These are phyloP conservation scores for Candida maris DNA, from an alignment of 805 yeast genomes.

Conservation along the genomic window DNA sequence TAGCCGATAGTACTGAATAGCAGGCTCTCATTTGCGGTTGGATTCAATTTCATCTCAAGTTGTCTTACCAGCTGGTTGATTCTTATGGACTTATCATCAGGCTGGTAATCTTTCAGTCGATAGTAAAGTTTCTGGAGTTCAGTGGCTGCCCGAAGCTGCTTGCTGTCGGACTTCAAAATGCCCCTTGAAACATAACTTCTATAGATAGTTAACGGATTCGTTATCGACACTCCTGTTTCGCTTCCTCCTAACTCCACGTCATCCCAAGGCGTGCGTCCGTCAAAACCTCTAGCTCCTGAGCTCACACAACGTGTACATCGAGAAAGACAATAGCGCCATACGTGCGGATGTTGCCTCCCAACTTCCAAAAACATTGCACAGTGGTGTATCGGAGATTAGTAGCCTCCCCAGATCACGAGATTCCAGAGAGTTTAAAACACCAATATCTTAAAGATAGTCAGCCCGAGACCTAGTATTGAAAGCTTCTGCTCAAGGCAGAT, in stretches of 20 bases:
- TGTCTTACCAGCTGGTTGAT: conserved; percentile 38
- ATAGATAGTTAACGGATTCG: conserved; percentile 63
- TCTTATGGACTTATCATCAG: conserved; percentile 45
- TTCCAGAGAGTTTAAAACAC: no score
- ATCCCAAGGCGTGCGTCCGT: conserved; percentile 21
- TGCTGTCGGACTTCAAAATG: conserved; percentile 47
- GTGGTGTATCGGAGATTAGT: no score
- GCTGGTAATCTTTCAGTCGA: conserved; percentile 55
- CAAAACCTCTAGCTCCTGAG: conserved; percentile 24
- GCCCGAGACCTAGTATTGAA: no score
- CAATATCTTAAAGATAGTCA: no score
- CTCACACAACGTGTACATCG: no score
- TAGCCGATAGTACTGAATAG: conserved; percentile 28
- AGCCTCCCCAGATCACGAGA: no score
- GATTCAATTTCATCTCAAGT: conserved; percentile 27
- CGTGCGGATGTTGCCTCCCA: background rate
- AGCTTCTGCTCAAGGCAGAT: no score
- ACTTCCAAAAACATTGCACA: background rate
- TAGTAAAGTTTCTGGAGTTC: conserved; percentile 59
- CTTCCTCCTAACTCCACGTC: conserved; percentile 15
- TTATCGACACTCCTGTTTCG: conserved; percentile 22
- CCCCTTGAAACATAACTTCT: conserved; percentile 51
- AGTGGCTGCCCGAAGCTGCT: conserved; percentile 59
- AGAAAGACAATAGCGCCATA: background rate
- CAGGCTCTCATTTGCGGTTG: conserved; percentile 16